Conservation (phyloP, 75 land plant species). For the Picea glauca region DNA sequence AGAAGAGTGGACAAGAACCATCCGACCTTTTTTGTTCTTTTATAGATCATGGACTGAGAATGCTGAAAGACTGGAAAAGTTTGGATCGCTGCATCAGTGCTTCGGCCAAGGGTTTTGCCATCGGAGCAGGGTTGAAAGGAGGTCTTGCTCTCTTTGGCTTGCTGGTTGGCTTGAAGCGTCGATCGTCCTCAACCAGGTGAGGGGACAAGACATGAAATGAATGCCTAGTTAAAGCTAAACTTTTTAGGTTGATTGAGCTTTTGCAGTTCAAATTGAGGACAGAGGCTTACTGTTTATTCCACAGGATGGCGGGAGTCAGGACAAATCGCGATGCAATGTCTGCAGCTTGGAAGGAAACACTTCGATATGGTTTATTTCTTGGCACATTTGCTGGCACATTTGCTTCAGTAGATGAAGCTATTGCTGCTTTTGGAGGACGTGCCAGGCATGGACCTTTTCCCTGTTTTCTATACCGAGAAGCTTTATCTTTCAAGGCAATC, state of each 20-base stretch:
- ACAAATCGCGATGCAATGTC: conserved; percentile 46
- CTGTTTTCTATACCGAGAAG: too few relatives aligned
- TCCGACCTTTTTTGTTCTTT: conserved; percentile 4
- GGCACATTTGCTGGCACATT: conserved; percentile 92
- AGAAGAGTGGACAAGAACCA: neutral
- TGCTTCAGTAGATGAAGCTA: conserved; percentile 75
- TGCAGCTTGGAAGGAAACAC: conserved; percentile 69
- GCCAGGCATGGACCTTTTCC: conserved; percentile 39
- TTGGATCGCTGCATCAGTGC: conserved; percentile 68
- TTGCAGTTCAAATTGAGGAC: neutral
- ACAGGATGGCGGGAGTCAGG: conserved; percentile 29
- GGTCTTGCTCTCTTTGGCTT: conserved; percentile 72
- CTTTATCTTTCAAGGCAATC: too few relatives aligned
- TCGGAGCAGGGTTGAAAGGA: conserved; percentile 87
- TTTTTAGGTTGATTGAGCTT: neutral
- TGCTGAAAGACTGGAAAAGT: conserved; percentile 42
- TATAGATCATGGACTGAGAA: neutral
- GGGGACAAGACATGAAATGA: neutral
- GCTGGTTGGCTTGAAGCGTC: conserved; percentile 40
- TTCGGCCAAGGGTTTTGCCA: conserved; percentile 74
- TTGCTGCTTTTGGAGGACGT: conserved; percentile 73
- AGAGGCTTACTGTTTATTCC: conserved; percentile 6
- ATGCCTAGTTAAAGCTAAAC: neutral
- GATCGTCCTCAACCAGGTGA: conserved; percentile 22
- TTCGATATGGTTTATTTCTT: conserved; percentile 85